Conservation (phyloP, 805 yeast genomes). For the Scheffersomyces lignosus region DNA sequence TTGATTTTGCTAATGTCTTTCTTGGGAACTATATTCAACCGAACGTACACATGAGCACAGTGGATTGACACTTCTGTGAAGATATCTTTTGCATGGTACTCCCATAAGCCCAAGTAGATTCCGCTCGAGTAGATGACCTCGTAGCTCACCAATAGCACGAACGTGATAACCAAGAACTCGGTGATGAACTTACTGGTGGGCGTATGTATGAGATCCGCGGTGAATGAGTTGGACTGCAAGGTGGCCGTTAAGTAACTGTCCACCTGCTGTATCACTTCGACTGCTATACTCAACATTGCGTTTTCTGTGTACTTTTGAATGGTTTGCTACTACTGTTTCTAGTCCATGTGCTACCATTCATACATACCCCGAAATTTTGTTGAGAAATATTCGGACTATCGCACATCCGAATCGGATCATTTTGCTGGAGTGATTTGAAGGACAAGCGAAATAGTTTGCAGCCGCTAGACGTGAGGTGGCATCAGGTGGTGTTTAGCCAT, state of each 20-base stretch:
- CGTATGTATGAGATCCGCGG: constrained; percentile 24
- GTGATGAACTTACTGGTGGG: constrained; percentile 29
- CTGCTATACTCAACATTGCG: neutral
- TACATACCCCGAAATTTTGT: too few species aligned
- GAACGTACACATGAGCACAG: constrained; percentile 69
- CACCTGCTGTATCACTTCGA: neutral
- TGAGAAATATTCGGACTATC: too few species aligned
- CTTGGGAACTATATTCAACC: constrained; percentile 41
- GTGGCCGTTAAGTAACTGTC: constrained; percentile 4
- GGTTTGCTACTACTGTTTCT: too few species aligned
- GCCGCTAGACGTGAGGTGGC: too few species aligned
- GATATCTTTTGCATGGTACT: constrained; percentile 55
- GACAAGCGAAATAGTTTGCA: too few species aligned
- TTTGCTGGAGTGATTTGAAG: too few species aligned
- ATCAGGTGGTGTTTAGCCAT: too few species aligned
- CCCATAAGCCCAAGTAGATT: constrained; percentile 43
- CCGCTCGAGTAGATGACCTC: constrained; percentile 46
- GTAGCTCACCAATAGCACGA: constrained; percentile 29
- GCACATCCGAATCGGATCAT: too few species aligned
- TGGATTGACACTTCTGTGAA: constrained; percentile 75
- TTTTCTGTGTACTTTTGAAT: too few species aligned
- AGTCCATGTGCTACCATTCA: too few species aligned
- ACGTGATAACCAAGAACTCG: constrained; percentile 22
- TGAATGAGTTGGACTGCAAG: constrained; percentile 16
- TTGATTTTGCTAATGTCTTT: constrained; percentile 17